Evolutionary conservation across 805 yeast genomes (phyloP).

Genomic region (Cyberlindnera maclurae): DNA sequence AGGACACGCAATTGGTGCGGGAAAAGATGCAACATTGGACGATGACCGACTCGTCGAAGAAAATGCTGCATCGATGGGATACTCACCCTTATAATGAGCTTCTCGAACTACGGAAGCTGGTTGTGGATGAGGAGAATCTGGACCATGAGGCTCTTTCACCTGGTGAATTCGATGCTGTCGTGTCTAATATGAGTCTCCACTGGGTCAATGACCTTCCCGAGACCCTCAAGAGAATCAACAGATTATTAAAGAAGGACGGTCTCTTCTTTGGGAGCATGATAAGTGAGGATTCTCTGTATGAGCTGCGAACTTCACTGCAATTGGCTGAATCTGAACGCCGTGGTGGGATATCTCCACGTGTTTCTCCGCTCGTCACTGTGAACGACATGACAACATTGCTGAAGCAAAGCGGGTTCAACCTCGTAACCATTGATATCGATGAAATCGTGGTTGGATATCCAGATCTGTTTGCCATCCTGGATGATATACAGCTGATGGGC

Average conservation of each 20-base stretch:
- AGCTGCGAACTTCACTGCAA: constrained; percentile 71
- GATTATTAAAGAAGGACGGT: constrained; percentile 69
- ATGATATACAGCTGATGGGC: constrained; percentile 76
- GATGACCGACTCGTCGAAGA: constrained; percentile 60
- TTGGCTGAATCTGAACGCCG: constrained; percentile 73
- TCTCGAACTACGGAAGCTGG: constrained; percentile 42
- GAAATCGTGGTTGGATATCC: constrained; percentile 78
- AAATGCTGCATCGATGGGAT: constrained; percentile 46
- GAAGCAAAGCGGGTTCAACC: constrained; percentile 69
- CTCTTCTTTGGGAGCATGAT: constrained; percentile 74
- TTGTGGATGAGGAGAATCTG: constrained; percentile 63
- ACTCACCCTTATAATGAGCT: constrained; percentile 31
- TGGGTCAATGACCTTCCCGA: constrained; percentile 85
- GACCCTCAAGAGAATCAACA: constrained; percentile 47
- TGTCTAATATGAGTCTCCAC: constrained; percentile 68
- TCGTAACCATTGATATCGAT: constrained; percentile 79
- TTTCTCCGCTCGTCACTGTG: constrained; percentile 74
- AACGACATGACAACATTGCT: constrained; percentile 68
- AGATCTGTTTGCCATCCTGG: constrained; percentile 55
- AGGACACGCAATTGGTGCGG: constrained; percentile 47
- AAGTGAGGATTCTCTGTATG: constrained; percentile 83
- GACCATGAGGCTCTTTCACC: constrained; percentile 33
- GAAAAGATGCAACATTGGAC: constrained; percentile 41
- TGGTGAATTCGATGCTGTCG: constrained; percentile 56
- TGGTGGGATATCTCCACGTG: constrained; percentile 76